phyloP scores from a whole-genome alignment of 306 rosid species.

The Quercus robur region DNA sequence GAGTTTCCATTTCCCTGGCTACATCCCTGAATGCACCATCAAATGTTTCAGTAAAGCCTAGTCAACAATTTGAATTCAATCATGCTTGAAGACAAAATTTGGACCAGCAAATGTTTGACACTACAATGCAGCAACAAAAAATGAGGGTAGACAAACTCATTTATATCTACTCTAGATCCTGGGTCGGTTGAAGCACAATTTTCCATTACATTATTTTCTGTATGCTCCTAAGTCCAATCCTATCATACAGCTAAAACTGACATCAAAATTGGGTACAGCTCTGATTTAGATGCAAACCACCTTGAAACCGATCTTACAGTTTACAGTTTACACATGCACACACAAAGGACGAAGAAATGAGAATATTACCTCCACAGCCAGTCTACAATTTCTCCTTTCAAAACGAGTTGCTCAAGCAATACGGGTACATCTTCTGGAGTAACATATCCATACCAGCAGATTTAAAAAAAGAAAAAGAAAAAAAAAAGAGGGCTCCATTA shows the following conservation, averaged over 20 bases:
- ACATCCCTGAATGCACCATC: constrained; percentile 50
- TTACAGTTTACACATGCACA: background rate
- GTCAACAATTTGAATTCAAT: constrained; percentile 4
- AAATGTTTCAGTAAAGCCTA: background rate
- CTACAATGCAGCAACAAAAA: background rate
- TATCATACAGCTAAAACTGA: background rate
- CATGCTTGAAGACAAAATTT: background rate
- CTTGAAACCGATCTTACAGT: background rate
- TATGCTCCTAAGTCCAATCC: background rate
- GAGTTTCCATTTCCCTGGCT: constrained; percentile 52
- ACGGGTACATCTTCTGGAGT: constrained; percentile 70
- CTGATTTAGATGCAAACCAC: background rate
- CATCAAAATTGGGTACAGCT: background rate
- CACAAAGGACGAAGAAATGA: background rate
- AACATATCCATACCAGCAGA: constrained; percentile 87
- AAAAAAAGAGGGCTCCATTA: background rate
- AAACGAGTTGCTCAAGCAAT: constrained; percentile 73
- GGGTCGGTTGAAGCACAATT: background rate
- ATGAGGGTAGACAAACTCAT: background rate
- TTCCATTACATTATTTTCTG: too few relatives aligned
- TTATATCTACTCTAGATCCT: background rate
- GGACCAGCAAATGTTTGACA: background rate
- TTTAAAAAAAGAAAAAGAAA: background rate
- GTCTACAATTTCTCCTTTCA: constrained; percentile 67
- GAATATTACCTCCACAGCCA: constrained; percentile 72